Conservation (phyloP, 768 basidiomycete species). For the Tricholoma furcatifolium region DNA sequence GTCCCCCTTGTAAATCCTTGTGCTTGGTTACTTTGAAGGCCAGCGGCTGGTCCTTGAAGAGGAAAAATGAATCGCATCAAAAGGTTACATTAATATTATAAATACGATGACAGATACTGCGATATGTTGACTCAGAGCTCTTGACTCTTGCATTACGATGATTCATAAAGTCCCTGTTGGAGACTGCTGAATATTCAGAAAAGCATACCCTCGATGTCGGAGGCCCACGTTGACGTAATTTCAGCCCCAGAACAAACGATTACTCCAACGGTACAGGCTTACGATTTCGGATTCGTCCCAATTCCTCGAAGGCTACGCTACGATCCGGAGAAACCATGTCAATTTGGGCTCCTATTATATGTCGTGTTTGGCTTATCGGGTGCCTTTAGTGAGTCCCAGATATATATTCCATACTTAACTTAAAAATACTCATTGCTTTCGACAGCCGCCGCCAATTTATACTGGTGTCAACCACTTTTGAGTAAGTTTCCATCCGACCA, state of each 20-base stretch:
- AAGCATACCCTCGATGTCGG: background rate
- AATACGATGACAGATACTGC: too few relatives aligned
- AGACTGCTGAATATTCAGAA: background rate
- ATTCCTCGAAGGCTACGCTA: conserved; percentile 57
- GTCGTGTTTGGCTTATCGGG: conserved; percentile 61
- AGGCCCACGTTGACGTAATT: background rate
- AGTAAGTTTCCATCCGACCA: conserved; percentile 40
- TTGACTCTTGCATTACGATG: too few relatives aligned
- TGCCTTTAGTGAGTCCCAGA: conserved; percentile 47
- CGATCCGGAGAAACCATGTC: too few relatives aligned
- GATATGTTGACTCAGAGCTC: too few relatives aligned
- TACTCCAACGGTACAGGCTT: conserved; percentile 17
- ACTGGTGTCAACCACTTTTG: conserved; percentile 77
- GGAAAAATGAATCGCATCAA: too few relatives aligned
- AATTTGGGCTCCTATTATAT: conserved; percentile 54
- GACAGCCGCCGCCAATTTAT: conserved; percentile 65
- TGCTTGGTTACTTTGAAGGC: too few relatives aligned
- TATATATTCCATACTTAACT: background rate
- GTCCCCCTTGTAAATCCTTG: too few relatives aligned
- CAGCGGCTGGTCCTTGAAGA: too few relatives aligned
- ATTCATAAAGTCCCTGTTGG: background rate
- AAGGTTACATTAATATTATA: too few relatives aligned
- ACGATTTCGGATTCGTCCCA: conserved; percentile 63
- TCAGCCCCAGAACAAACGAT: background rate
- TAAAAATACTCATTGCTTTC: background rate